phyloP scores from a whole-genome alignment of 2,329 filamentous ascomycete species.

The Tolypocladium cylindrosporum region DNA sequence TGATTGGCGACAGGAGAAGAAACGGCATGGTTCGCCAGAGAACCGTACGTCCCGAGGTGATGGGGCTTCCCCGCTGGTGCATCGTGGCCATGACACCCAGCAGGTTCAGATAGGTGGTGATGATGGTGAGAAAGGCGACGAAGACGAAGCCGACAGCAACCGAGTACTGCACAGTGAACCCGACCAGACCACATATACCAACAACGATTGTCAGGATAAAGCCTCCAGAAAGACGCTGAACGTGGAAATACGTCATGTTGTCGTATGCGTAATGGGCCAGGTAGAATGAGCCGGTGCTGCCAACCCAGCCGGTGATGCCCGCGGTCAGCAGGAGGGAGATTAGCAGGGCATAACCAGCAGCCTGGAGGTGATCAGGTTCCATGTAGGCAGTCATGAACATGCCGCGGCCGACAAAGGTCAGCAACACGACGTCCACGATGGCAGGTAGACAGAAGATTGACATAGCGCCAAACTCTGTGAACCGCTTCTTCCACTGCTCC shows the following conservation, averaged over 20 bases:
- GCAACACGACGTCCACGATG: constrained; percentile 48
- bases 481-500: constrained; percentile 12
- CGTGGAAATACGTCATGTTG: constrained; percentile 31
- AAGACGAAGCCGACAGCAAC: constrained; percentile 42
- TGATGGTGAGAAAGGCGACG: constrained; percentile 45
- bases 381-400: constrained; percentile 51
- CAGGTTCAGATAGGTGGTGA: constrained; percentile 49
- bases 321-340: constrained; percentile 49
- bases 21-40: constrained; percentile 46
- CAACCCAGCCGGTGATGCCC: constrained; percentile 53
- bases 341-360: constrained; percentile 45
- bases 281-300: constrained; percentile 53
- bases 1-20: constrained; percentile 44
- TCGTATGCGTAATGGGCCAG: constrained; percentile 30
- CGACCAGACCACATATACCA: constrained; percentile 35
- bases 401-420: constrained; percentile 49
- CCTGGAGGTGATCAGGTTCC: constrained; percentile 38
- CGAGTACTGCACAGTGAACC: constrained; percentile 33
- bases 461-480: constrained; percentile 43
- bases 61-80: constrained; percentile 42
- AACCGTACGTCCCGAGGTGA: constrained; percentile 45
- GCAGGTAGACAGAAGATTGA: constrained; percentile 54
- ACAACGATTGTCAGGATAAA: constrained; percentile 28
- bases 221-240: constrained; percentile 35
- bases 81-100: constrained; percentile 44